Conservation (phyloP, 2,329 filamentous ascomycete species). For the Colletotrichum sp. region DNA sequence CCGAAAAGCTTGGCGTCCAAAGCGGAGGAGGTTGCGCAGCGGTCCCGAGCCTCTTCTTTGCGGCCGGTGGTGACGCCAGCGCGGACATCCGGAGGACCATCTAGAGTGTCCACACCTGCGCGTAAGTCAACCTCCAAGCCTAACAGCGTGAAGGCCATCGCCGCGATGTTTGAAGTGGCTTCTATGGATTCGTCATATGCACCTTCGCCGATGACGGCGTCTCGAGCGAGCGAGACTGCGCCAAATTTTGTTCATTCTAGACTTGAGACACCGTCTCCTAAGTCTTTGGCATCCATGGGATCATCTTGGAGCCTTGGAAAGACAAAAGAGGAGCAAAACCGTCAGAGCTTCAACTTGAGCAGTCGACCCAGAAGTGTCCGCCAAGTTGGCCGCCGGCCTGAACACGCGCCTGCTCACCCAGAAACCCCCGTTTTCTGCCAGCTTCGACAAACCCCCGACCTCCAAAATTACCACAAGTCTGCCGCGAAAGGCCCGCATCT, state of each 20-base stretch:
- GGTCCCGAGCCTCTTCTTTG: background rate
- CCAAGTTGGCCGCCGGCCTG: background rate
- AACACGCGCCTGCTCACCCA: conserved; percentile 21
- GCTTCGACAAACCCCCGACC: background rate
- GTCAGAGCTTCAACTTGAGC: background rate
- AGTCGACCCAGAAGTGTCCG: background rate
- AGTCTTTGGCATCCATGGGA: conserved; percentile 15
- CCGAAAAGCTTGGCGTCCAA: conserved; percentile 6
- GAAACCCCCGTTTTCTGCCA: background rate
- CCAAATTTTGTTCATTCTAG: background rate
- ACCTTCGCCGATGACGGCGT: conserved; percentile 7
- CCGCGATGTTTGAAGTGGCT: conserved; percentile 54
- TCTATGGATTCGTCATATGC: conserved; percentile 27
- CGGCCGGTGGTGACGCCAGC: background rate
- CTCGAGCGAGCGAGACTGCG: background rate
- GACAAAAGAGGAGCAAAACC: background rate
- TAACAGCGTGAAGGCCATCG: conserved; percentile 52
- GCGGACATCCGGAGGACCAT: background rate
- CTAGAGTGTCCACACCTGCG: background rate
- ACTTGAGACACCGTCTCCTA: conserved; percentile 26
- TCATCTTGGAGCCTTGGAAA: conserved; percentile 22
- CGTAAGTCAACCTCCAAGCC: conserved; percentile 29
- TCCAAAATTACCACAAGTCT: background rate
- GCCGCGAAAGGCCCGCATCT: background rate
- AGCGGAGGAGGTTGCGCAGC: conserved; percentile 1